Evolutionary conservation across 805 yeast species (phyloP).

Genomic region (Schwanniomyces yamadae): DNA sequence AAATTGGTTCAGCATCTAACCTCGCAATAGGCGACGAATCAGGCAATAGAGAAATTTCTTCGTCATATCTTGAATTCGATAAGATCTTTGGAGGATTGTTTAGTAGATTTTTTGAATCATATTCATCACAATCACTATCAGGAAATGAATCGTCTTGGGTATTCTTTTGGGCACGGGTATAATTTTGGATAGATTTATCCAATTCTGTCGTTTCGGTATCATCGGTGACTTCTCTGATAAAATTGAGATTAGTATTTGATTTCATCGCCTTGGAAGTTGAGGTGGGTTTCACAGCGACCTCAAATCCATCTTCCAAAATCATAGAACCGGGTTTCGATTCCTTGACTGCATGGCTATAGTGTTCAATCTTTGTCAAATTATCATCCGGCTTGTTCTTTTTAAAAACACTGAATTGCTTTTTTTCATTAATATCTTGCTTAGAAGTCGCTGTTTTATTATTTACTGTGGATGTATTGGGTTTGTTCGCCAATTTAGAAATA

Average conservation of each 20-base stretch:
- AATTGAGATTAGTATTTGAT: slow-evolving; percentile 17
- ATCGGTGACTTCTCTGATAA: slow-evolving; percentile 31
- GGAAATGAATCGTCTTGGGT: slow-evolving; percentile 1
- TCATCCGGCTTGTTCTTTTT: slow-evolving; percentile 21
- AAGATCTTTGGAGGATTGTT: slow-evolving; percentile 25
- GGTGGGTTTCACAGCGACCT: neutral
- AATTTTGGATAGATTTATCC: neutral
- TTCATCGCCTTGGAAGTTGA: slow-evolving; percentile 11
- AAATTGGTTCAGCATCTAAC: slow-evolving; percentile 1
- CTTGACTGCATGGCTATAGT: too few relatives aligned
- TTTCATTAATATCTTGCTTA: slow-evolving; percentile 1
- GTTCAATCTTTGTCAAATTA: slow-evolving; percentile 11
- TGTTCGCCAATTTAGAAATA: slow-evolving; percentile 12
- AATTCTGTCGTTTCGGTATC: neutral
- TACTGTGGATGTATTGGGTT: neutral
- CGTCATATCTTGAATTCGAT: slow-evolving; percentile 19
- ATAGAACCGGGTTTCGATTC: neutral
- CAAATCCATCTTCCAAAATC: too few relatives aligned
- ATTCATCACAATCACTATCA: slow-evolving; percentile 6
- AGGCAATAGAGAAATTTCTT: slow-evolving; percentile 22
- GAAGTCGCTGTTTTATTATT: neutral
- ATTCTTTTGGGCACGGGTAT: neutral
- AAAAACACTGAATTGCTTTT: slow-evolving; percentile 20
- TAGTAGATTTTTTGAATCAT: slow-evolving; percentile 21
- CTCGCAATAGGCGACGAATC: neutral